Base-by-base conservation (phyloP, 129 eudicot genomes). In the Kitagawia praeruptora region DNA sequence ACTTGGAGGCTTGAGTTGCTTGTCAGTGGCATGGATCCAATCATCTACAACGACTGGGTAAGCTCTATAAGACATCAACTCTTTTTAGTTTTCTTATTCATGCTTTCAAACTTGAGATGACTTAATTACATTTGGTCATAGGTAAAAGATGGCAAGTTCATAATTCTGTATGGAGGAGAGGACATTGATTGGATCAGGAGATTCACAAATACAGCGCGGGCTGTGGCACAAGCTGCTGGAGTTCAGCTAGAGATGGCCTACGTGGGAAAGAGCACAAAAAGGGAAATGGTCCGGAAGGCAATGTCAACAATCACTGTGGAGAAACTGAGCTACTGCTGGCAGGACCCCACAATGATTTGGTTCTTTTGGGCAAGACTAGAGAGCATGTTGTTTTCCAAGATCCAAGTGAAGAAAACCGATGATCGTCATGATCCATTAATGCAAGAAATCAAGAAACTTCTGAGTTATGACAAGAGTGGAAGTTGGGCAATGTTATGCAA, bases 341-440 rank as follows among this genome's bases (percentile, higher is more conserved):
- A 71, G 54, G 86, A 85, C 44, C 78, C 88, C 19, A 40, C 82
- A 28, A 54, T 79, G 66, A 66, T 86, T 45, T 91, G 92, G 91
- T 88, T 80, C 89, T 89, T 89, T 46, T 86, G 88, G 97, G 86
- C 89, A 25, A 75, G 89, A 28, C 51, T 89, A 2, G 93, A 91
- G 66, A 87, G 93, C 95, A 95, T 95, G 99, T 81, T 92, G 81
- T 85, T 76, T 80, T 95, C 99, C 63, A 95, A 89, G 81, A 76
- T 87, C 19, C 93, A 95, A 72, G 87, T 86, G 4, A 91, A 75
- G 23, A 78, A 46, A 76, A 82, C 89, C 11, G 87, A 82, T 19
- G 96, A 92, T 31, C 41, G 8, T 46, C 81, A 73, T n/a, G 99
- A 95, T 81, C 83, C 21, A 10, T 79, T 90, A 27, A 85, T 95